A percentile compares a stretch with the other conserved stretches of the same genome.
Evolutionary conservation across 2,329 filamentous ascomycete species (phyloP).

Genomic region (Mariannaea elegans): DNA sequence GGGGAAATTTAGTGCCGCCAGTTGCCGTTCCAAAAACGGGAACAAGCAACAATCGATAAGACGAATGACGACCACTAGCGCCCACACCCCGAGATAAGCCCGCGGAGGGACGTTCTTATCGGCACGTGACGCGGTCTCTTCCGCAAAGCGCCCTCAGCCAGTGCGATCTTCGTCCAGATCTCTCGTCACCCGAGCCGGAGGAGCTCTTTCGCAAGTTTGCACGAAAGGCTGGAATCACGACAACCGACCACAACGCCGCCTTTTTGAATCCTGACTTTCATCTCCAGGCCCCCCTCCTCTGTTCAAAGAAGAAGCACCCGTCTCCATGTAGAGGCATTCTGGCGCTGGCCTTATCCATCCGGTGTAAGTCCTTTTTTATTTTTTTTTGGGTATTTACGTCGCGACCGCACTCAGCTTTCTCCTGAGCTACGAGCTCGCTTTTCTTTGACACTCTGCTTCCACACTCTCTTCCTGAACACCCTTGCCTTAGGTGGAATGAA

Average conservation of each 20-base stretch:
- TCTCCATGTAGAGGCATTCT: conserved; percentile 49
- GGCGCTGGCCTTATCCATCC: conserved; percentile 45
- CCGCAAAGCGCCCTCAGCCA: conserved; percentile 37
- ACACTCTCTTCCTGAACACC: background rate
- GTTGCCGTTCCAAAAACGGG: conserved; percentile 26
- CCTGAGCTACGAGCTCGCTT: conserved; percentile 35
- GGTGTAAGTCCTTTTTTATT: conserved; percentile 45
- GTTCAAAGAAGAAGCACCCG: conserved; percentile 29
- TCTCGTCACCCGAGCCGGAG: conserved; percentile 48
- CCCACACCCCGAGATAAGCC: conserved; percentile 33
- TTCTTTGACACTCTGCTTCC: conserved; percentile 11
- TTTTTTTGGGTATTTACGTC: conserved; percentile 29
- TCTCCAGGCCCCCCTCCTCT: conserved; percentile 15
- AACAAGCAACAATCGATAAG: background rate
- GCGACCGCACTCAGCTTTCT: conserved; percentile 36
- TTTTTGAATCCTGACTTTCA: conserved; percentile 24
- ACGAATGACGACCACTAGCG: background rate
- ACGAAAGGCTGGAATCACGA: conserved; percentile 38
- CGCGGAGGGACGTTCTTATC: conserved; percentile 39
- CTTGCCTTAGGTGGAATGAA: background rate
- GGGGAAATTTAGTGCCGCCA: conserved; percentile 22
- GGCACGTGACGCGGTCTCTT: conserved; percentile 46
- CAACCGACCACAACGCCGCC: conserved; percentile 28
- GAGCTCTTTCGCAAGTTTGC: conserved; percentile 50
- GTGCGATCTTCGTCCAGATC: conserved; percentile 44